Base-by-base conservation (phyloP, 345 rosid species). In the Euphorbia tirucalli region DNA sequence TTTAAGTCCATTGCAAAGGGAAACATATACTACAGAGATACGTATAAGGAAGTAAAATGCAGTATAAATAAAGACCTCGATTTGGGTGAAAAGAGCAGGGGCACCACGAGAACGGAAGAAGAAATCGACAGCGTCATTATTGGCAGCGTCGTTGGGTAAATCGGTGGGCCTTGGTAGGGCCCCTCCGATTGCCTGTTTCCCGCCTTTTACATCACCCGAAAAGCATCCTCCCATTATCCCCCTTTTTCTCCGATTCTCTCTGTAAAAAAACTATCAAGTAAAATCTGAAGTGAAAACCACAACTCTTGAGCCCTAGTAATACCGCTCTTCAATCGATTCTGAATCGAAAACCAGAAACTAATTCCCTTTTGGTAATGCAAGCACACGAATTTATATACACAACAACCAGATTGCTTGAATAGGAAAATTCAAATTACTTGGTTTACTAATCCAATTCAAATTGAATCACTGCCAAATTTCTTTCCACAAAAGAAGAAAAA, bases 121-220 rank as follows among this genome's bases (percentile, higher is more conserved):
- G 83, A 59, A 72, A 65, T 90, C 95, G 50, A 91, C 82, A n/a
- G 98, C 97, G 21, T 88, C 97, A 68, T 87, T 82, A 39, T 63
- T 81, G 3, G 74, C 85, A 1, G 75, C 82, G 61, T 61, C 62
- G 76, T 73, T 81, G 37, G 46, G 48, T 49, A 62, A 9, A 3
- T 63, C 59, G 4, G 68, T 52, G 76, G 87, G 74, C 69, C 72
- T 74, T n/a, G 35, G 75, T 13, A 77, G 82, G 78, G 80, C 66
- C 71, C 93, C 93, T 63, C 96, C 97, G 1, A 89, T 65, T 7
- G 89, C 98, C 74, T 88, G 90, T 77, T 88, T 79, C 24, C 92
- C 98, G 18, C 93, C 98, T 49, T 37, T 74, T 74, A 90, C 71
- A 28, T 89, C 96, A 28, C 87, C 88, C 7, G 93, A 82, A 1